Base-by-base conservation (phyloP, 1,284 basidiomycete genomes). In the Phellopilus nigrolimitatus region DNA sequence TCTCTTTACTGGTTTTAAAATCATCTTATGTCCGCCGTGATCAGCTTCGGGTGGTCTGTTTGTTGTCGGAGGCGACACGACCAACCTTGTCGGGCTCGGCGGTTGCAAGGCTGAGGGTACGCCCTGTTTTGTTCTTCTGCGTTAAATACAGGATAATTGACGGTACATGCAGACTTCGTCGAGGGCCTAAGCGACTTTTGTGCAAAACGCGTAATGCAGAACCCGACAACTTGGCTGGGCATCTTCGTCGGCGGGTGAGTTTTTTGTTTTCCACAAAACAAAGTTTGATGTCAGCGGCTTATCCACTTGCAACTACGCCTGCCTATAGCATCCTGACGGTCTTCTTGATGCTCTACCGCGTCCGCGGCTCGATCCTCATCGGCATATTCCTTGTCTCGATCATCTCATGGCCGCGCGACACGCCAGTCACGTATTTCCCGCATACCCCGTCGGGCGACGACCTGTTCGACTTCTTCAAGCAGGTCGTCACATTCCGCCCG, bases 331-430 rank as follows among this genome's bases (percentile, higher is more conserved):
- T 95, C 57, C 65, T 91, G 47, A 91, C 88, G 1, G 74, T 86
- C 8, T 69, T 91, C 55, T 68, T 95, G 60, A 84, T 94, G 77
- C 73, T 94, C 58, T 95, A 91, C 70, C 86, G 89, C 51, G 76
- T 95, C 62, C 86, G 86, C 60, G 91, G 91, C 49, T 86, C 89
- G 4, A 84, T 92, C 61, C 78, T 92, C 33, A 81, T 91, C 48
- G 87, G 87, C 51, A 93, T 95, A 61, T 75, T 92, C 68, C 71
- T 94, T 54, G 89, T 88, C n/a, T 82, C 89, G 9, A 80, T 93
- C 65, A 82, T 92, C 60, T 91, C 88, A 0, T 95, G 91, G 91
- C 91, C 91, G 0, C 81, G 92, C 17, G 72, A 79, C 2, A 90
- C 89, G 0, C 36, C 80, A 2, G 85, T 95, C 59, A 94, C 92